Percentiles rank a stretch among this genome's conserved stretches.
phyloP scores from a whole-genome alignment of 2,329 filamentous ascomycete genomes.

The Calonectria ilicicola region DNA sequence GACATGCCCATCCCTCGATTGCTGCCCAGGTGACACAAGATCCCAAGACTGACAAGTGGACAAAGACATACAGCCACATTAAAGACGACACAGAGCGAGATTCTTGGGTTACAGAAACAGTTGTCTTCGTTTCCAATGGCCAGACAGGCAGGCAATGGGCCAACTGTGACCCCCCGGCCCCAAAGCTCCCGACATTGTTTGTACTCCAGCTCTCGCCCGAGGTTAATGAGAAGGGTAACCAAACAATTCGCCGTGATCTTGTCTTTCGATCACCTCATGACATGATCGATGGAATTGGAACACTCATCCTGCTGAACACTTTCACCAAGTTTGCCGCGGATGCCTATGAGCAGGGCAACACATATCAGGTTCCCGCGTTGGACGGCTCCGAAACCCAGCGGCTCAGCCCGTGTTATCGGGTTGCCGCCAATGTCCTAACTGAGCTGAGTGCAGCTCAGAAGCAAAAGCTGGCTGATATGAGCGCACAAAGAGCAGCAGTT shows the following conservation, averaged over 20 bases:
- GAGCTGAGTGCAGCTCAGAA: accelerated
- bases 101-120: constrained; percentile 47
- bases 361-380: constrained; percentile 25
- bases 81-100: constrained; percentile 22
- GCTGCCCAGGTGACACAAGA: constrained; percentile 43
- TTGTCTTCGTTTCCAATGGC: constrained; percentile 37
- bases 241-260: constrained; percentile 41
- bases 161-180: constrained; percentile 50
- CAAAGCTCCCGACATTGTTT: constrained; percentile 47
- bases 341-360: constrained; percentile 30
- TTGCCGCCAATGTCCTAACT: background rate
- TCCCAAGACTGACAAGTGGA: constrained; percentile 30
- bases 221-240: accelerated
- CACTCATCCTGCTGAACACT: constrained; percentile 49
- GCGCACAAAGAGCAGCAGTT: constrained; percentile 8
- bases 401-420: constrained; percentile 26
- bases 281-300: constrained; percentile 55
- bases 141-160: constrained; percentile 48
- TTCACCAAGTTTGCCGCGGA: constrained; percentile 39
- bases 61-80: constrained; percentile 38
- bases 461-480: background rate
- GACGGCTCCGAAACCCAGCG: constrained; percentile 33
- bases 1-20: constrained; percentile 49
- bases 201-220: constrained; percentile 37
- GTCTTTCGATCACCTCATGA: constrained; percentile 53